Conservation (phyloP, 139 green algal species). For the Ostreobium quekettii region DNA sequence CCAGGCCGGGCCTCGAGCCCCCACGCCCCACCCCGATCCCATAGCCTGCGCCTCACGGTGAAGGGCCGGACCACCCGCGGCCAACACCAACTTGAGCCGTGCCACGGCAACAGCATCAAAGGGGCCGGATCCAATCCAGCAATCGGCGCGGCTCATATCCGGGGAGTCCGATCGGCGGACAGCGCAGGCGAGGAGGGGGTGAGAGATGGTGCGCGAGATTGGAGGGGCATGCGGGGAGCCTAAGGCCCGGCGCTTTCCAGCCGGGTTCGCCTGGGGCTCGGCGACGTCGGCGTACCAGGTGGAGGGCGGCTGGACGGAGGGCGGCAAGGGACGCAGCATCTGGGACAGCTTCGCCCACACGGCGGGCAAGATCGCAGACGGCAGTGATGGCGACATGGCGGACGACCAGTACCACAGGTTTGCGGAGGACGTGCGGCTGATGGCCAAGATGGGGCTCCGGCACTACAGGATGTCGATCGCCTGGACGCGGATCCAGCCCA, state of each 20-base stretch:
- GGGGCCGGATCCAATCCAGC: no score
- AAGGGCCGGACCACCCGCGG: no score
- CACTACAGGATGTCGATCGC: slow-evolving; percentile 40
- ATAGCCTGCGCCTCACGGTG: no score
- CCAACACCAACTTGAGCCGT: no score
- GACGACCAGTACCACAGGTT: slow-evolving; percentile 37
- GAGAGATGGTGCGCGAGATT: no score
- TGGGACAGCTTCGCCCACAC: slow-evolving; percentile 33
- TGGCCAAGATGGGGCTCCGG: slow-evolving; percentile 33
- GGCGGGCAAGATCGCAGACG: slow-evolving; percentile 27
- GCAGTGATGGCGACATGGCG: slow-evolving; percentile 28
- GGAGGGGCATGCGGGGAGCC: no score
- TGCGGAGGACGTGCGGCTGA: slow-evolving; percentile 36
- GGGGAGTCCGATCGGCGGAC: no score
- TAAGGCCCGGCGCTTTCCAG: slow-evolving; percentile 19
- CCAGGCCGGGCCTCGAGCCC: no score
- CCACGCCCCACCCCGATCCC: no score
- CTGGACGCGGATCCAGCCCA: slow-evolving; percentile 39
- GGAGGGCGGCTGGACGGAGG: slow-evolving; percentile 24
- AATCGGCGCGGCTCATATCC: no score
- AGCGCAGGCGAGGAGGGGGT: no score
- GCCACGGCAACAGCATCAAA: no score
- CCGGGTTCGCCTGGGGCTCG: slow-evolving; percentile 26
- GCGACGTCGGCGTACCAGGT: slow-evolving; percentile 28
- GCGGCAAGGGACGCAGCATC: slow-evolving; percentile 26